Evolutionary conservation across 495 filamentous ascomycete species (phyloP), one percentile per base, ranked within the genome.

Genomic region (Mytilinidion resinicola): DNA sequence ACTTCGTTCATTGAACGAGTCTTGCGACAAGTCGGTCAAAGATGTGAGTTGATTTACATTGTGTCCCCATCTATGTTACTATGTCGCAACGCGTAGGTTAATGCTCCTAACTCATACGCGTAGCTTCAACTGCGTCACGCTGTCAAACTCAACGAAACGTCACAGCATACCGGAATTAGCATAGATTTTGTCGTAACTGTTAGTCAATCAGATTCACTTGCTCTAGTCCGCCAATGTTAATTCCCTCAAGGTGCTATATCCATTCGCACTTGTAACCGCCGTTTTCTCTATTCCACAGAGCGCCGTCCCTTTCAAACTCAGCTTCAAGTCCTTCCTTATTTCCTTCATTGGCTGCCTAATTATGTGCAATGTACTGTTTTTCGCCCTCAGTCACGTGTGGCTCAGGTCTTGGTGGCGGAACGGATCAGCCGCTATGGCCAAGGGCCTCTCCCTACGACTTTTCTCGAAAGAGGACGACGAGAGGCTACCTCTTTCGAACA

Each of bases 271-370:
- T 36, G 56, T 36, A 17, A 44, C 25, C 3, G 50, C 56, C 11
- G 43, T 21, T 35, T 59, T 60, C 30, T 25, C 9, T n/a, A 60
- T 39, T n/a, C 50, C 35, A 12, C 20, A 54, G 30, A 4, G n/a
- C 5, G 35, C 35, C 12, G 20, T 54, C 1, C 17, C 8, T 37
- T 60, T 60, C 41, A 15, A 48, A 9, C 17, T 50, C 25, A 60
- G 48, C 39, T 41, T 33, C 2, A 54, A 55, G 21, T 37, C 50
- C 51, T 54, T 60, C 50, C 7, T 55, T n/a, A 10, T 55, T 3
- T 53, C 9, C 15, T n/a, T 53, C 21, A 1, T 42, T 30, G n/a
- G 15, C 37, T 17, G 42, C 17, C 4, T 60, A 10, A 39, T 15
- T 10, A 3, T 11, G 21, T 30, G 2, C 25, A 30, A 30, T 2